A percentile compares a stretch with the other conserved stretches of the same genome.
phyloP scores from a whole-genome alignment of 345 rosid species.

The Populus davidiana region DNA sequence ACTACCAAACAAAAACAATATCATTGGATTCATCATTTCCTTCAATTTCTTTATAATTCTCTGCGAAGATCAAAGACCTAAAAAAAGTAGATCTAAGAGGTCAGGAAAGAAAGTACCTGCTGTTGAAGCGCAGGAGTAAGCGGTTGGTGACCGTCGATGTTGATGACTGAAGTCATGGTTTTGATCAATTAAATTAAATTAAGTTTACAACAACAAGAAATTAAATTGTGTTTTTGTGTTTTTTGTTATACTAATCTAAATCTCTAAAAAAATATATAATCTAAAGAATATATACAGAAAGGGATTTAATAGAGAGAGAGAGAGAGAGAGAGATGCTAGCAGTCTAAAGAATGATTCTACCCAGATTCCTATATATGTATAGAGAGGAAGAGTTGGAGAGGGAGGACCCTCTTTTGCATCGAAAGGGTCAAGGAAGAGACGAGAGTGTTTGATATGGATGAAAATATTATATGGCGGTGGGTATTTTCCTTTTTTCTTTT shows the following conservation, averaged over 20 bases:
- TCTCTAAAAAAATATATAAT: not conserved
- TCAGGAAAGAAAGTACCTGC: constrained; percentile 24
- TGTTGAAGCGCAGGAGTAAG: constrained; percentile 22
- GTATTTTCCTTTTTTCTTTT: not conserved
- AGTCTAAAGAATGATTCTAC: not conserved
- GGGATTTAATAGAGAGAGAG: not conserved
- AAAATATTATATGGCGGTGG: not conserved
- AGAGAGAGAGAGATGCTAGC: constrained; percentile 8
- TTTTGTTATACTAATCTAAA: not conserved
- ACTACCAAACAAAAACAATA: not conserved
- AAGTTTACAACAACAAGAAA: not conserved
- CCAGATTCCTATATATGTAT: constrained; percentile 1
- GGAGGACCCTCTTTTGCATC: constrained; percentile 3
- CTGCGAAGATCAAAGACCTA: not conserved
- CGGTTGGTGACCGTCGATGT: constrained; percentile 10
- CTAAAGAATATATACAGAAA: not conserved
- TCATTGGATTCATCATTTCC: not conserved
- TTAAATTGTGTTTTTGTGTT: not conserved
- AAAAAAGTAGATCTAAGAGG: not conserved
- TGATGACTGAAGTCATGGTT: constrained; percentile 27
- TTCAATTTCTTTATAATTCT: not conserved
- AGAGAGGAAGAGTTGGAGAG: not conserved
- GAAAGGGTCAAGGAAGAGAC: not conserved
- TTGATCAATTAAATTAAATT: not conserved
- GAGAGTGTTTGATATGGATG: not conserved